Evolutionary conservation across 78 protist genomes (phyloP).

Genomic region (Polysphondylium violaceum): DNA sequence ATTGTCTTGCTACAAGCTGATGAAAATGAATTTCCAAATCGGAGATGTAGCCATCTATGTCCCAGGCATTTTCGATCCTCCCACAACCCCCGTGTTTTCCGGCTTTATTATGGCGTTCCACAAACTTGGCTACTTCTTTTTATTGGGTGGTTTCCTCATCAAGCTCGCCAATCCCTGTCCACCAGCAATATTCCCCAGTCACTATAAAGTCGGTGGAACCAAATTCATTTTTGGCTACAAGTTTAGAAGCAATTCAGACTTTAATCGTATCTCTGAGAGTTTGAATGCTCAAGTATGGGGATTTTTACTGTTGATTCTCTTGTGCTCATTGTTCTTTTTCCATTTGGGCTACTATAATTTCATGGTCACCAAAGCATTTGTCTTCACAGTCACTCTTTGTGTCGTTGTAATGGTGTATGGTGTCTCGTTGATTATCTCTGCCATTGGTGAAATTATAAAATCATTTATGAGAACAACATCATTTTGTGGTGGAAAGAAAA

Average conservation of each 20-base stretch:
- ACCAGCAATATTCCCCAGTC: slow-evolving; percentile 17
- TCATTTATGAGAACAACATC: background rate
- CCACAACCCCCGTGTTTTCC: slow-evolving; percentile 54
- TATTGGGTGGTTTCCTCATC: slow-evolving; percentile 51
- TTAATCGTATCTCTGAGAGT: slow-evolving; percentile 46
- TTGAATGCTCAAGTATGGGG: slow-evolving; percentile 67
- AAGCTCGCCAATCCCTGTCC: slow-evolving; percentile 71
- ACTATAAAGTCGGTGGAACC: background rate
- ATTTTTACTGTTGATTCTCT: slow-evolving; percentile 33
- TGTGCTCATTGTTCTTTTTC: slow-evolving; percentile 57
- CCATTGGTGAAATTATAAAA: slow-evolving; percentile 18
- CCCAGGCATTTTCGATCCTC: slow-evolving; percentile 70
- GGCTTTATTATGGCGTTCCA: slow-evolving; percentile 66
- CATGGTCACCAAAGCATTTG: slow-evolving; percentile 64
- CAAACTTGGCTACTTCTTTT: slow-evolving; percentile 64
- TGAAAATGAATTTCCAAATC: slow-evolving; percentile 76
- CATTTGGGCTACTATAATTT: slow-evolving; percentile 74
- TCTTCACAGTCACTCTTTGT: slow-evolving; percentile 66
- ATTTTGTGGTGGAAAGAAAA: too few species aligned
- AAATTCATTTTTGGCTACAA: slow-evolving; percentile 57
- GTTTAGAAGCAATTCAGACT: slow-evolving; percentile 39
- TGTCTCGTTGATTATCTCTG: slow-evolving; percentile 32
- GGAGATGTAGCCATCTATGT: slow-evolving; percentile 80
- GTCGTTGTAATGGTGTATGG: slow-evolving; percentile 70
- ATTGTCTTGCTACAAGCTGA: slow-evolving; percentile 39